phyloP scores from a whole-genome alignment of 2,329 filamentous ascomycete genomes.

The Catunica adiposa region DNA sequence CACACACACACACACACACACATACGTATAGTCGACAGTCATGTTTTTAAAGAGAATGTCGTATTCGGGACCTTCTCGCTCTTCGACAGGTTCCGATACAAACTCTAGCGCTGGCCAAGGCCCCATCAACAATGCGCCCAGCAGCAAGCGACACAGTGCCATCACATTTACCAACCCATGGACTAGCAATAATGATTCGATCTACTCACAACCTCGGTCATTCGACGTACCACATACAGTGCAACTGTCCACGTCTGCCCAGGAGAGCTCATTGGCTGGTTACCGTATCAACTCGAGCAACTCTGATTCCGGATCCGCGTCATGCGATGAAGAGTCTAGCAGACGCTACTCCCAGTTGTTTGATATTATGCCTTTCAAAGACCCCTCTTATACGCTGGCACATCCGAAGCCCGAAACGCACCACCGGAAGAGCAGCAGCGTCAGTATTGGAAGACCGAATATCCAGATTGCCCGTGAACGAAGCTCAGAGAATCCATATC shows the following conservation, averaged over 20 bases:
- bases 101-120: not conserved
- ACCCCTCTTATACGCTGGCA: not conserved
- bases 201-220: not conserved
- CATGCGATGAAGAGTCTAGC: not conserved
- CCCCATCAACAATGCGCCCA: no score
- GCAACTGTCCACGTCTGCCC: not conserved
- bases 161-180: not conserved
- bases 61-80: not conserved
- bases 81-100: not conserved
- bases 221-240: not conserved
- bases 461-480: not conserved
- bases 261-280: not conserved
- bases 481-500: not conserved
- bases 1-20: no score
- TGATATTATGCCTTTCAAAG: not conserved
- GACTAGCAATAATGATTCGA: not conserved
- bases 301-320: not conserved
- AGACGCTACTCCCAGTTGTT: not conserved
- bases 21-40: no score
- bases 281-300: not conserved
- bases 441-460: not conserved
- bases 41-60: constrained; percentile 3
- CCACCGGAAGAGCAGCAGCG: constrained; percentile 1
- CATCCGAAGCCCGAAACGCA: not conserved
- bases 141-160: not conserved